These are phyloP conservation scores for Dactylis glomerata DNA, from an alignment of 176 grass and related monocot genomes.

Conservation along the genomic window DNA sequence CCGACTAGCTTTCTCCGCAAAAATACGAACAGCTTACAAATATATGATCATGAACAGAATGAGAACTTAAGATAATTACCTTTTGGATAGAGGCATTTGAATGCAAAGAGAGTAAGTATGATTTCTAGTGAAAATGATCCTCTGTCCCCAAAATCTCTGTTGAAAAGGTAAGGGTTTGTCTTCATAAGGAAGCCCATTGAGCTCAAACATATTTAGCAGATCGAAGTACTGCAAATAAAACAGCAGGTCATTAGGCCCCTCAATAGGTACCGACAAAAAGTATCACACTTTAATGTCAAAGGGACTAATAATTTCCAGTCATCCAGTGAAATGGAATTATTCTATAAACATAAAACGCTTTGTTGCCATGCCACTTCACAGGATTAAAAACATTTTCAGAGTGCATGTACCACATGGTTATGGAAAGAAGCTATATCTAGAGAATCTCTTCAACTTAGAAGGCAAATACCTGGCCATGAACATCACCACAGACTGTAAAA, in stretches of 20 bases:
- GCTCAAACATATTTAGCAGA: conserved; percentile 88
- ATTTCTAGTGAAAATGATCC: conserved; percentile 96
- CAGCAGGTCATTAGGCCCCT: neutral
- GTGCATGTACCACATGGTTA: neutral
- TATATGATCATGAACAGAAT: neutral
- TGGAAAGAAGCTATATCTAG: neutral
- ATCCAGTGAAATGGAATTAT: neutral
- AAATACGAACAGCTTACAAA: neutral
- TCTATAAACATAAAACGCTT: neutral
- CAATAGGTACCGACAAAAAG: neutral
- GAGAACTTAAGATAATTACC: conserved; percentile 31
- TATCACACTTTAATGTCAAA: neutral
- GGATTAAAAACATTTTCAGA: neutral
- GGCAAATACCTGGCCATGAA: conserved; percentile 82
- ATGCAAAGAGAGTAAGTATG: conserved; percentile 90
- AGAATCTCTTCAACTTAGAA: neutral
- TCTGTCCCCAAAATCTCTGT: conserved; percentile 96
- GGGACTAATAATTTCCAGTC: neutral
- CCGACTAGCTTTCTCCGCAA: neutral
- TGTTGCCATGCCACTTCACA: neutral
- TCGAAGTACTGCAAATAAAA: conserved; percentile 78
- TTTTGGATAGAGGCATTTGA: conserved; percentile 86
- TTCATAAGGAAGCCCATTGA: conserved; percentile 93
- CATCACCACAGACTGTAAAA: conserved; percentile 92
- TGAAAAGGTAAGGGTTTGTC: conserved; percentile 98